phyloP scores from a whole-genome alignment of 441 rosid species.

The Populus trichocarpa region DNA sequence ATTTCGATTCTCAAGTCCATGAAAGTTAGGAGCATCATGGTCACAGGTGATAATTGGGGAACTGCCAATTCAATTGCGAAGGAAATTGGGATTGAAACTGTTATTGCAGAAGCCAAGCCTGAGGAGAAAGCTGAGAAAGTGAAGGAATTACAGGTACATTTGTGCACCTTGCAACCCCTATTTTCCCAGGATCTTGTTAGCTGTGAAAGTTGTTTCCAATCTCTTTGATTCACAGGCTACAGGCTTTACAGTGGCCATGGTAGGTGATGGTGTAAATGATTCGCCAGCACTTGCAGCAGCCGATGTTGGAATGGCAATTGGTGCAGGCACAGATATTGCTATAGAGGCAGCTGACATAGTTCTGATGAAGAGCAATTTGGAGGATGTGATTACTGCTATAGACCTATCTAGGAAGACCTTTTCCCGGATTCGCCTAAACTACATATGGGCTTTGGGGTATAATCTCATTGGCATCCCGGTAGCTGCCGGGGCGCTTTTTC shows the following conservation, averaged over 20 bases:
- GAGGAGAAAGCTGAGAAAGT: constrained; percentile 90
- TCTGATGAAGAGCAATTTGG: too few species aligned
- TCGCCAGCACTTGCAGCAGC: constrained; percentile 89
- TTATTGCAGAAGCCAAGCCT: constrained; percentile 87
- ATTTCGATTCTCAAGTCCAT: constrained; percentile 74
- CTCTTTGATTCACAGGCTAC: constrained; percentile 27
- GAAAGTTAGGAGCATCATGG: constrained; percentile 77
- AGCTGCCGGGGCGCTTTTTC: constrained; percentile 84
- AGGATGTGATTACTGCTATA: too few species aligned
- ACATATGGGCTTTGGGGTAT: constrained; percentile 86
- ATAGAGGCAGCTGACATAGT: constrained; percentile 79
- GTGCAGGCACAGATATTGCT: constrained; percentile 90
- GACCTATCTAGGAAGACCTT: constrained; percentile 50
- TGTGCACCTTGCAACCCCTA: not conserved
- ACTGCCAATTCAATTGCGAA: constrained; percentile 78
- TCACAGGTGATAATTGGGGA: constrained; percentile 94
- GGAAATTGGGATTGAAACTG: constrained; percentile 71
- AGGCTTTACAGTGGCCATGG: constrained; percentile 81
- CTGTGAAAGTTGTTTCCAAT: not conserved
- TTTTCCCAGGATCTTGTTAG: not conserved
- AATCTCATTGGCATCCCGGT: constrained; percentile 76
- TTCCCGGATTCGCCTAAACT: constrained; percentile 80
- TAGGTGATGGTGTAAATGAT: constrained; percentile 89
- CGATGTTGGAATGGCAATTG: constrained; percentile 91
- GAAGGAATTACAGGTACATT: constrained; percentile 65